Percentiles rank a stretch among this genome's conserved stretches.
Evolutionary conservation across 345 rosid genomes (phyloP).

Genomic region (Euphorbia peplus): DNA sequence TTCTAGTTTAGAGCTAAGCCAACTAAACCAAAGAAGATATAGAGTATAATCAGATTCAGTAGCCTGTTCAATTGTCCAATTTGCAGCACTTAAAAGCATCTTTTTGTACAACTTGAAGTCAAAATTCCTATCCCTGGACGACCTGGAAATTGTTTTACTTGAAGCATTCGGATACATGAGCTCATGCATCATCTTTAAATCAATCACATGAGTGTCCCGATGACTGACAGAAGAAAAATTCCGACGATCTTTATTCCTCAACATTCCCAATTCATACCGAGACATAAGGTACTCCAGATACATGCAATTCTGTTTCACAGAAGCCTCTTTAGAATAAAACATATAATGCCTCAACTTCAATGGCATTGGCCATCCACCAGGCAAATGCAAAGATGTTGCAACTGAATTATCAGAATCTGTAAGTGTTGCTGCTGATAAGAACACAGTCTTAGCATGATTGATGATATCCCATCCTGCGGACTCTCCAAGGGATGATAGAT

Average conservation of each 20-base stretch:
- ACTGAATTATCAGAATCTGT: conserved; percentile 27
- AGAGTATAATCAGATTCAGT: conserved; percentile 58
- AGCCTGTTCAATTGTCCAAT: conserved; percentile 86
- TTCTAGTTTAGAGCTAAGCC: conserved; percentile 58
- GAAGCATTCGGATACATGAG: conserved; percentile 46
- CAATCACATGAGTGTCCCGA: conserved; percentile 29
- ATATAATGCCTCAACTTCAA: conserved; percentile 53
- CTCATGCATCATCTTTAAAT: conserved; percentile 30
- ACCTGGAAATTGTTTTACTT: conserved; percentile 12
- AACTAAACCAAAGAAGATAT: conserved; percentile 63
- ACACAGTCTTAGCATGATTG: conserved; percentile 45
- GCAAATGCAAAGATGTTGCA: conserved; percentile 44
- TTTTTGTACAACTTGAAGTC: conserved; percentile 37
- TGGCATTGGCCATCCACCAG: conserved; percentile 91
- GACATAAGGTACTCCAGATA: conserved; percentile 77
- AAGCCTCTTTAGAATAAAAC: conserved; percentile 59
- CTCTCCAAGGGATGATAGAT: conserved; percentile 77
- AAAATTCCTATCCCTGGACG: conserved; percentile 13
- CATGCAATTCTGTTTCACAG: conserved; percentile 73
- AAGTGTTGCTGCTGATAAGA: conserved; percentile 39
- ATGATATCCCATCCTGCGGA: conserved; percentile 55
- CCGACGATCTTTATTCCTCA: conserved; percentile 18
- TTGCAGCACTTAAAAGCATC: conserved; percentile 66
- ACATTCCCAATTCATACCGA: conserved; percentile 37
- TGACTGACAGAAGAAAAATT: conserved; percentile 25